Evolutionary conservation across 768 basidiomycete species (phyloP).

Genomic region (Gautieria morchelliformis): DNA sequence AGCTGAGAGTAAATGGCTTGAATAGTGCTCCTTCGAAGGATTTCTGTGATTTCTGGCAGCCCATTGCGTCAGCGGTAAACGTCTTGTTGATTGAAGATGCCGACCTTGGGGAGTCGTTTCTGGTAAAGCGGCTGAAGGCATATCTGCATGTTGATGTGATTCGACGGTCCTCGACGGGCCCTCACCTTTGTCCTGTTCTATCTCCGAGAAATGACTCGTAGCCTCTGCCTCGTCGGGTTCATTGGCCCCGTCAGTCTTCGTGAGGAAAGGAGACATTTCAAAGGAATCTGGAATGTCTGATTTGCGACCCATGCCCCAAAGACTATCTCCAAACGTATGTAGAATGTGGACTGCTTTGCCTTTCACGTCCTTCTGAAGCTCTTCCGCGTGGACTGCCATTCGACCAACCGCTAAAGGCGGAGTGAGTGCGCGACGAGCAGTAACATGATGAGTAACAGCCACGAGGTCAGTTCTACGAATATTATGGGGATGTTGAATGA

Average conservation of each 20-base stretch:
- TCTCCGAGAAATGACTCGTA: too few species aligned
- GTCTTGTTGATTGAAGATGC: not conserved
- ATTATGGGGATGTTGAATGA: slow-evolving; percentile 41
- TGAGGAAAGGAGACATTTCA: not conserved
- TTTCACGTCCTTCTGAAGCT: slow-evolving; percentile 42
- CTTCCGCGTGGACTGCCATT: slow-evolving; percentile 48
- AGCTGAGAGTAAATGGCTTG: slow-evolving; percentile 53
- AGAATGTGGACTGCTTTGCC: slow-evolving; percentile 70
- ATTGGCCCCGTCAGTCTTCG: slow-evolving; percentile 11
- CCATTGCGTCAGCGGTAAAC: not conserved
- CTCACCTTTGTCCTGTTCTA: not conserved
- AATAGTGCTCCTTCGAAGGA: slow-evolving; percentile 52
- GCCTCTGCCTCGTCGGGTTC: slow-evolving; percentile 9
- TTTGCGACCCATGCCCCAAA: slow-evolving; percentile 69
- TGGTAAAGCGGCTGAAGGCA: not conserved
- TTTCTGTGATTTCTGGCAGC: slow-evolving; percentile 39
- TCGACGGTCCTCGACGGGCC: slow-evolving; percentile 9
- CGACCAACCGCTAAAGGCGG: slow-evolving; percentile 69
- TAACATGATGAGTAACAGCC: slow-evolving; percentile 44
- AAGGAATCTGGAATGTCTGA: slow-evolving; percentile 37
- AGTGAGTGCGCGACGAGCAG: slow-evolving; percentile 26
- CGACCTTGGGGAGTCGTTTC: slow-evolving; percentile 4
- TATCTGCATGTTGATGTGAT: not conserved
- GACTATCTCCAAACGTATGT: slow-evolving; percentile 68
- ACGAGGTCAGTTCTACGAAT: slow-evolving; percentile 43